Evolutionary conservation across 2,329 filamentous ascomycete species (phyloP).

Genomic region (Nigrospora osmanthi): DNA sequence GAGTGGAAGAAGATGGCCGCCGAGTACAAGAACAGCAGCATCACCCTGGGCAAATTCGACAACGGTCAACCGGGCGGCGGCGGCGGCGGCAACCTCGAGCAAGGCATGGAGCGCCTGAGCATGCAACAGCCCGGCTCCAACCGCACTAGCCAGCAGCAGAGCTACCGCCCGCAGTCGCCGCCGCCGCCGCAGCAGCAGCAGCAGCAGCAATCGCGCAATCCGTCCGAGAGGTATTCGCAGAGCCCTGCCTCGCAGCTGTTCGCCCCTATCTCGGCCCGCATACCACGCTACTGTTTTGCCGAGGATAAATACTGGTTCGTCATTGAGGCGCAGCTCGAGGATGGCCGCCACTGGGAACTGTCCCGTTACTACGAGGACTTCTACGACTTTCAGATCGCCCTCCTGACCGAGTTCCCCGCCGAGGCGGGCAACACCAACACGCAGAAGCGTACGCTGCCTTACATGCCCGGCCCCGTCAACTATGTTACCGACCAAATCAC

Average conservation of each 20-base stretch:
- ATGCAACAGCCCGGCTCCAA: conserved; percentile 44
- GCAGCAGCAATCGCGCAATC: conserved; percentile 26
- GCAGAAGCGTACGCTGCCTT: conserved; percentile 77
- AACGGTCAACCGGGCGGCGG: conserved; percentile 39
- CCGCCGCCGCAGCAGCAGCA: too few species aligned
- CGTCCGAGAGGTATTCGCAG: conserved; percentile 3
- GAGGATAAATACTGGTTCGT: conserved; percentile 99
- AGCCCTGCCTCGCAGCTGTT: conserved; percentile 32
- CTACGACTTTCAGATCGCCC: conserved; percentile 95
- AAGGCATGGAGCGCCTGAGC: conserved; percentile 73
- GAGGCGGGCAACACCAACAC: conserved; percentile 82
- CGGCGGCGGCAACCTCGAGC: conserved; percentile 44
- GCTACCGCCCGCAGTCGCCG: background rate
- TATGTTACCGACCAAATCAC: conserved; percentile 98
- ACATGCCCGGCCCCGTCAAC: conserved; percentile 96
- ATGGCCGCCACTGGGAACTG: conserved; percentile 86
- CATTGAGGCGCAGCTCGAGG: conserved; percentile 83
- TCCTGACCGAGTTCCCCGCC: conserved; percentile 84
- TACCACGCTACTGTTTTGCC: conserved; percentile 89
- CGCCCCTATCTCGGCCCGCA: conserved; percentile 74
- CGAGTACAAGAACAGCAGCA: conserved; percentile 98
- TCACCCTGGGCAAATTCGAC: conserved; percentile 88
- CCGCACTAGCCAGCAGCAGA: conserved; percentile 34
- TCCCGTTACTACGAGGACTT: conserved; percentile 97
- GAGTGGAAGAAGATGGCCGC: conserved; percentile 99